A percentile compares a stretch with the other conserved stretches of the same genome.
phyloP scores from a whole-genome alignment of 805 yeast genomes.

The Lipomyces kockii region DNA sequence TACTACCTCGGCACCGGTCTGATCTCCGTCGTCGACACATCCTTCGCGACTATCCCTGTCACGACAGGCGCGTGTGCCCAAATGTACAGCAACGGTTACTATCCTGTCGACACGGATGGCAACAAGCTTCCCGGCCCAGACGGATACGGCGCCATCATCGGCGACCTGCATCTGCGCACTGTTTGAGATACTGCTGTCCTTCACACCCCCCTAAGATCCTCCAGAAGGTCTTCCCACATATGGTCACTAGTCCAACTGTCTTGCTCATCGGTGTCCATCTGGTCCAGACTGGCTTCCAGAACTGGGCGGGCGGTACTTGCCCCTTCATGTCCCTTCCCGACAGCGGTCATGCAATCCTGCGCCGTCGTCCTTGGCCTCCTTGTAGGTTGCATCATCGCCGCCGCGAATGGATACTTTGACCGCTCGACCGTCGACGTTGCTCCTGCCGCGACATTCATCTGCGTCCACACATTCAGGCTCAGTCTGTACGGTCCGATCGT shows the following conservation, averaged over 20 bases:
- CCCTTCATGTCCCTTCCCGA: conserved; percentile 43
- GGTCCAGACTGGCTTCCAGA: conserved; percentile 72
- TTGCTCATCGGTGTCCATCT: conserved; percentile 76
- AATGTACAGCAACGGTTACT: conserved; percentile 75
- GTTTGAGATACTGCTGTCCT: conserved; percentile 71
- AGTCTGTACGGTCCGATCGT: conserved; percentile 83
- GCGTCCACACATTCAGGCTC: conserved; percentile 85
- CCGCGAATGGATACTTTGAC: conserved; percentile 83
- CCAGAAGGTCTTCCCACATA: conserved; percentile 80
- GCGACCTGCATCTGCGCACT: conserved; percentile 75
- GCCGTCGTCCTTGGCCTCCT: too few relatives aligned
- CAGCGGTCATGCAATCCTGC: too few relatives aligned
- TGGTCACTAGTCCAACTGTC: conserved; percentile 94
- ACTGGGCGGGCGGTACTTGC: conserved; percentile 88
- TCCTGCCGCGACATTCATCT: conserved; percentile 80
- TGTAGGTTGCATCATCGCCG: conserved; percentile 98
- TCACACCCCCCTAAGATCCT: conserved; percentile 73
- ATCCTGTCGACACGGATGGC: conserved; percentile 69
- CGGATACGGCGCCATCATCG: conserved; percentile 87
- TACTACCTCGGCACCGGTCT: conserved; percentile 87
- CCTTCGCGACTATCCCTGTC: conserved; percentile 85
- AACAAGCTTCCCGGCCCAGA: conserved; percentile 77
- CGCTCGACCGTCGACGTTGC: conserved; percentile 63
- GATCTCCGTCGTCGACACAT: conserved; percentile 87
- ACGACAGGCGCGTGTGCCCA: conserved; percentile 75